phyloP scores from a whole-genome alignment of 495 filamentous ascomycete genomes.

The Daldinia decipiens region DNA sequence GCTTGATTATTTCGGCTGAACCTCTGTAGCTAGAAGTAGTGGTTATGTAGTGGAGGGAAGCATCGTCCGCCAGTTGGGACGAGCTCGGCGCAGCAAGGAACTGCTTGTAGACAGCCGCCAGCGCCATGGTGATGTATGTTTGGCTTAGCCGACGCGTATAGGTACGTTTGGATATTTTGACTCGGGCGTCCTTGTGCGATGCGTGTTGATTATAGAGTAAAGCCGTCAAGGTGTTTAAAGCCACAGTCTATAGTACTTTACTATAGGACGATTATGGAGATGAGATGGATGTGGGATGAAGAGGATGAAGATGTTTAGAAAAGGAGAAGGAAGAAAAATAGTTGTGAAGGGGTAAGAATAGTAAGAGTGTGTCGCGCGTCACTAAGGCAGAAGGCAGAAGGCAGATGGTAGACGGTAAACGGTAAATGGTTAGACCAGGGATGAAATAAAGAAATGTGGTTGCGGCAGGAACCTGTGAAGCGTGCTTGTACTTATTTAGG shows the following conservation, averaged over 20 bases:
- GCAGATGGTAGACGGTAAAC: background rate
- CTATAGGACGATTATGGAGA: background rate
- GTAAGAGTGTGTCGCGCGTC: constrained; percentile 30
- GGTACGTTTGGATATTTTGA: constrained; percentile 1
- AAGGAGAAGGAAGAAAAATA: constrained; percentile 14
- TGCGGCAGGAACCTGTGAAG: constrained; percentile 23
- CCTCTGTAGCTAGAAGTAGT: constrained; percentile 80
- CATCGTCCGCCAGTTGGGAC: constrained; percentile 71
- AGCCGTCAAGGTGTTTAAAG: background rate
- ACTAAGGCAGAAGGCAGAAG: constrained; percentile 10
- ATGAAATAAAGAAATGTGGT: constrained; percentile 23
- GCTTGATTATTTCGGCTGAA: constrained; percentile 77
- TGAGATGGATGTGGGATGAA: background rate
- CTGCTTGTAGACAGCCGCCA: constrained; percentile 76
- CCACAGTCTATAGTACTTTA: background rate
- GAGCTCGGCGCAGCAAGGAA: constrained; percentile 78
- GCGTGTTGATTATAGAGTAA: constrained; percentile 2
- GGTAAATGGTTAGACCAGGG: constrained; percentile 8
- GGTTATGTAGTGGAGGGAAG: constrained; percentile 90
- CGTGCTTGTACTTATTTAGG: constrained; percentile 22
- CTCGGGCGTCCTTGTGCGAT: constrained; percentile 15
- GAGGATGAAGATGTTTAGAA: constrained; percentile 9
- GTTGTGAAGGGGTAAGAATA: constrained; percentile 6
- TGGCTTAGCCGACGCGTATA: constrained; percentile 15
- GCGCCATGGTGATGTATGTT: constrained; percentile 63